Base-by-base conservation (phyloP, 305 asterid species). In the Petunia hybrid region DNA sequence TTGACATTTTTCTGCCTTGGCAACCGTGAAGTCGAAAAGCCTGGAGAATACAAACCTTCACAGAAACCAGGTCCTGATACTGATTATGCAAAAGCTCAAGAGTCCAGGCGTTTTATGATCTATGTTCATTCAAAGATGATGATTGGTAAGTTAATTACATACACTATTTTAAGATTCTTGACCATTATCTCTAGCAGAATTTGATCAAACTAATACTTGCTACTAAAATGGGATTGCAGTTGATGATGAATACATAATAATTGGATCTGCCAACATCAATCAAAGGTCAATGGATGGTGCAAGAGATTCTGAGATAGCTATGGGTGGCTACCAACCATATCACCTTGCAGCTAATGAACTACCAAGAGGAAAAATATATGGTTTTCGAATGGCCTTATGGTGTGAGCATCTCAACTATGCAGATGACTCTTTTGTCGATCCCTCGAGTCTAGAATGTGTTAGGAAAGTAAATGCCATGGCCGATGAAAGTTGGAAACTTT, bases 251-350 rank as follows among this genome's bases (percentile, higher is more conserved):
- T 93, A 93, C 89, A 88, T 93, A 77, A 91, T 95, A 8, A 62
- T 91, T 46, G 97, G 97, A 70, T 95, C 99, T 0, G 98, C 98
- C 13, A 95, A 95, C 91, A 91, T 95, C 87, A 95, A 95, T 86
- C 95, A 95, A 76, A 85, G 98, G 74, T 95, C 99, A 57, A 91
- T 95, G 99, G 97, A 93, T 7, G 97, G 99, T 22, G 92, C 83
- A 2, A 87, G 97, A 68, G 98, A 95, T 87, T 75, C 91, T 0
- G 98, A 95, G 91, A 95, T 95, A 8, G 97, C 97, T 2, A 93
- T 95, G 91, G 99, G 98, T 5, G 98, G 89, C 5, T 95, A 91
- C 81, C 99, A 95, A 81, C 98, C 99, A 0, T 81, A 85, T 82
- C 92, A 92, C 60, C 83, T 93, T 61, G 88, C 87, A 12, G n/a